A percentile compares a stretch with the other conserved stretches of the same genome.
Evolutionary conservation across 805 yeast species (phyloP).

Genomic region (Cyberlindnera misumaiensis): DNA sequence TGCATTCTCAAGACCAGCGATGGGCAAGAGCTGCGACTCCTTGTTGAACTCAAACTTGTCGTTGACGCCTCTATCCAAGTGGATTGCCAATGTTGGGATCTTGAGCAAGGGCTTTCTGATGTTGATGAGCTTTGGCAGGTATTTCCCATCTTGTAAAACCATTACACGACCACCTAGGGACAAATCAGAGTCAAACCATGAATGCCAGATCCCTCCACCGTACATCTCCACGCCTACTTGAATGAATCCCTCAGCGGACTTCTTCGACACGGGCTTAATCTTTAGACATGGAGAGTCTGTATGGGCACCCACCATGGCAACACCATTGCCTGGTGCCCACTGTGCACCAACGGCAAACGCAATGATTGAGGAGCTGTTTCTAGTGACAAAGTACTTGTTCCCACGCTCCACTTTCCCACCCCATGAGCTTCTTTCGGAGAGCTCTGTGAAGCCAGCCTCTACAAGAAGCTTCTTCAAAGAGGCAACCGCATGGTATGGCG

Average conservation of each 20-base stretch:
- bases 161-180: constrained; percentile 89
- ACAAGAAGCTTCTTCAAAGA: constrained; percentile 49
- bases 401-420: constrained; percentile 42
- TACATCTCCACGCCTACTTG: constrained; percentile 92
- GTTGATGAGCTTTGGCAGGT: constrained; percentile 64
- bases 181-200: constrained; percentile 95
- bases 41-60: constrained; percentile 81
- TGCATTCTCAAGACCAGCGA: constrained; percentile 59
- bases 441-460: constrained; percentile 62
- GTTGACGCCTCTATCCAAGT: constrained; percentile 71
- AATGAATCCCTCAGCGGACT: constrained; percentile 62
- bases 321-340: constrained; percentile 71
- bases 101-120: constrained; percentile 78
- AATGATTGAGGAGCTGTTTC: constrained; percentile 83
- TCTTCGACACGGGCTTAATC: constrained; percentile 80
- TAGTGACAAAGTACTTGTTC: constrained; percentile 75
- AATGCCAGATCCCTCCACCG: constrained; percentile 95
- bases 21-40: constrained; percentile 81
- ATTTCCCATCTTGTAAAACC: constrained; percentile 45
- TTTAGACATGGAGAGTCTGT: constrained; percentile 90
- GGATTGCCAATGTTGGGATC: constrained; percentile 93
- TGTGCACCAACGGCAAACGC: constrained; percentile 78
- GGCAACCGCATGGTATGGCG: constrained; percentile 90
- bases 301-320: constrained; percentile 91
- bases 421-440: constrained; percentile 73